Evolutionary conservation across 2,329 filamentous ascomycete genomes (phyloP), one percentile per base, ranked within the genome.

Genomic region (Phyllachora maydis): DNA sequence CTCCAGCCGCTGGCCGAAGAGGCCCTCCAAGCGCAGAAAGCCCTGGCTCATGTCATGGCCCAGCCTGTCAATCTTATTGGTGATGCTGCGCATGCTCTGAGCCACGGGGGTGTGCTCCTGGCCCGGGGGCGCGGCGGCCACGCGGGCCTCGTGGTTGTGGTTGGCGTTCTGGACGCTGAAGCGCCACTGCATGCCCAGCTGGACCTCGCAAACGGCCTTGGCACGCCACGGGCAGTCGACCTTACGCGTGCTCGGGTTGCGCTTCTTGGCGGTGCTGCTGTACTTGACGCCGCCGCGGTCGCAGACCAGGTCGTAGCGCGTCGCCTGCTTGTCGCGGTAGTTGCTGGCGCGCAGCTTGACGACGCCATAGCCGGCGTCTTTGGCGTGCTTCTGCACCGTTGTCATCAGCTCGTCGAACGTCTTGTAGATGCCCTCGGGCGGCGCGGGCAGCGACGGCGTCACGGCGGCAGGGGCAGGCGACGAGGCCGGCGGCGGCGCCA

Each of bases 271-370:
- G 2, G 64, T 69, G 43, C 63, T 68, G 46, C 52, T 65, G 45
- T 69, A 69, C 43, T 68, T 69, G 38, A 69, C 64, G 29, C 64
- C 64, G 25, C 64, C 64, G 19, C 64, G 61, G 32, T 69, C 64
- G 43, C 64, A 69, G 16, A 69, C 64, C 8, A 69, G 49, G 31
- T 69, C 64, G 42, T 67, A 69, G 10, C 64, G 57, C 11, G 64
- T 68, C 1, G 64, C 62, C 34, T 67, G 67, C 29, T 60, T 58
- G 25, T 69, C 64, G 21, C 64, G 62, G 33, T 69, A 69, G 43
- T 69, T 69, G 35, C 62, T 67, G 4, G 64, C 62, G 17, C 64
- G 57, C 8, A 69, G 49, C 46, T 69, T 69, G 32, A 69, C 64
- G 9, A 69, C 62, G 18, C 61, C 61, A 32, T 67, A 69, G 22